Evolutionary conservation across 352 stramenopile genomes (phyloP), one percentile per base, ranked within the genome.

Genomic region (Sclerospora graminicola): DNA sequence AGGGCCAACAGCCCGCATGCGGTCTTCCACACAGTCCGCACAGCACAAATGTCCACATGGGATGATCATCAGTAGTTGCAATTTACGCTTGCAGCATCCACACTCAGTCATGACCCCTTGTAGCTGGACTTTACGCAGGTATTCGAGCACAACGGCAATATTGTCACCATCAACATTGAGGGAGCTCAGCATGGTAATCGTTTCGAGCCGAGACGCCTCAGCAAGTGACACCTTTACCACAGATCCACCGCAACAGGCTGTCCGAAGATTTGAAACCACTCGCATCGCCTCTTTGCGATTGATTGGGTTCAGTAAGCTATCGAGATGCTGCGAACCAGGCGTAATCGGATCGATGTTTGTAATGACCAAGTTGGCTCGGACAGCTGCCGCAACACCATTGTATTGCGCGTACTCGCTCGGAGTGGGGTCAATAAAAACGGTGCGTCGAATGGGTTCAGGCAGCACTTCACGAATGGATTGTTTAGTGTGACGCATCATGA

Each of bases 401-500:
- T 91, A 91, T 32, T 69, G 50, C 10, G 72, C 62, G 20, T 82
- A 84, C 54, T 91, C 76, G 2, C 34, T 66, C 21, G 74, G 73
- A 6, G 69, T 84, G 5, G 79, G 71, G 58, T 85, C 61, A 42
- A 92, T 65, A 8, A 76, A 55, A 23, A 84, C 70, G 2, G 47
- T 64, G 19, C 41, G 55, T 41, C 62, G 69, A 15, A 75, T 67
- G 6, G 71, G 70, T 32, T 76, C 42, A 0, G 72, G 69, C 4
- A 86, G 59, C n/a, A 83, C 69, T 8, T 63, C 54, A 6, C 44
- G 51, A 18, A 98, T 82, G 11, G 95, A 94, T 5, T 71, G 51
- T 49, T 98, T 98, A 3, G 89, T 97, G 49, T 98, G 94, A 2
- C 95, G 72, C 30, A 98, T 76, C 94, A 98, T 98, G 14, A 97